Evolutionary conservation across 768 basidiomycete species (phyloP).

Genomic region (Nevesoporus exiguus): DNA sequence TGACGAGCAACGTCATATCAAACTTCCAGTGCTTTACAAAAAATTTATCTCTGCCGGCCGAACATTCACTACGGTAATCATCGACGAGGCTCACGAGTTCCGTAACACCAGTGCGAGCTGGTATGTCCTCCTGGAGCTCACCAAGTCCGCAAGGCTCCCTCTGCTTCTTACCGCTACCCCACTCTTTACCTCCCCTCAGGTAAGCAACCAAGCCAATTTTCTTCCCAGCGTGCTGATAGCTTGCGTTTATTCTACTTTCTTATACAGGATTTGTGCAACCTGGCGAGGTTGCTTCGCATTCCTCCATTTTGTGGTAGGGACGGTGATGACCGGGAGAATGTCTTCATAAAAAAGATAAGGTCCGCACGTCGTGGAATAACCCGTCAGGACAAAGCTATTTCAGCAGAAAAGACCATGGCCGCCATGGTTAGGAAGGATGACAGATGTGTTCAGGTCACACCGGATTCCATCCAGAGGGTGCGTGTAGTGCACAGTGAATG

Average conservation of each 20-base stretch:
- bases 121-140: slow-evolving; percentile 6
- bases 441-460: background rate
- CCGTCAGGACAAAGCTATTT: background rate
- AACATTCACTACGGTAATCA: background rate
- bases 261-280: slow-evolving; percentile 7
- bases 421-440: background rate
- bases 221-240: background rate
- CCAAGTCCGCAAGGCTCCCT: slow-evolving; percentile 2
- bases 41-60: background rate
- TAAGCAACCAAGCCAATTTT: background rate
- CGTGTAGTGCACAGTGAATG: background rate
- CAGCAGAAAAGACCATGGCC: background rate
- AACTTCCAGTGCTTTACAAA: slow-evolving; percentile 4
- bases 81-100: slow-evolving; percentile 6
- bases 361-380: slow-evolving; percentile 1
- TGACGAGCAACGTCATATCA: slow-evolving; percentile 3
- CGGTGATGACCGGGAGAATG: background rate
- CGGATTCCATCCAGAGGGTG: background rate
- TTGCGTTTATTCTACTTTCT: too few species aligned
- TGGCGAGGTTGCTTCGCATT: slow-evolving; percentile 3
- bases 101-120: slow-evolving; percentile 4
- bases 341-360: background rate
- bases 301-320: background rate
- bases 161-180: slow-evolving; percentile 4
- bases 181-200: slow-evolving; percentile 3